Evolutionary conservation across 257 asterid species (phyloP), one percentile per base, ranked within the genome.

Genomic region (Verbena officinalis): DNA sequence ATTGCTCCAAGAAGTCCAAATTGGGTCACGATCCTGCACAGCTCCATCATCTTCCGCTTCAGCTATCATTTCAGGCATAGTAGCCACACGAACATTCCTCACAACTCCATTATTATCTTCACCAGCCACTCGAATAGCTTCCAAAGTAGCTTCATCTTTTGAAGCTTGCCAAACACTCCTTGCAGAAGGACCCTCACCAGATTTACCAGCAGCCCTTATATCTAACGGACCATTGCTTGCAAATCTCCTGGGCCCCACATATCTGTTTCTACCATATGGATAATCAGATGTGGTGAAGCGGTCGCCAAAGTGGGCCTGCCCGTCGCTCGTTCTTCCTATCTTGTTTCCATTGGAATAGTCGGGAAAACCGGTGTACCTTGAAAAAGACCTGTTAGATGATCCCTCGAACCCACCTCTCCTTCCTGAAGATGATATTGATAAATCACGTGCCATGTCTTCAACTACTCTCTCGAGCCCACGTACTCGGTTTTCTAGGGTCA

Each of bases 91-190:
- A 34, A 90, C 86, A 77, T 77, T 78, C 67, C 96, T 82, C 68
- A 84, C 62, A 68, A 72, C 77, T 71, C 89, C 95, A 75, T 77
- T 86, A 46, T 27, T 27, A 27, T 94, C 99, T 24, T 94, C 99
- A 22, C 97, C 97, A 65, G 96, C 99, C 59, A 86, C 95, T 27
- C 99, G 81, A 44, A 94, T 94, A 33, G 99, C 99, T 86, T 91
- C 98, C 77, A 94, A 71, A 23, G 99, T 94, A 31, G 97, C 96
- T 77, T 94, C 99, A 58, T 94, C 99, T 75, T 91, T 91, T 22
- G 99, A 94, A 78, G 99, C 99, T 83, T 91, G 96, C 99, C 99
- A 91, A 22, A 94, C 95, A 53, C 99, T 91, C 81, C 99, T 83
- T 4, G 99, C 99, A 40, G 99, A 94, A 49, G 99, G 99, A 45